phyloP scores from a whole-genome alignment of 305 asterid genomes.

The Andrographis paniculata region DNA sequence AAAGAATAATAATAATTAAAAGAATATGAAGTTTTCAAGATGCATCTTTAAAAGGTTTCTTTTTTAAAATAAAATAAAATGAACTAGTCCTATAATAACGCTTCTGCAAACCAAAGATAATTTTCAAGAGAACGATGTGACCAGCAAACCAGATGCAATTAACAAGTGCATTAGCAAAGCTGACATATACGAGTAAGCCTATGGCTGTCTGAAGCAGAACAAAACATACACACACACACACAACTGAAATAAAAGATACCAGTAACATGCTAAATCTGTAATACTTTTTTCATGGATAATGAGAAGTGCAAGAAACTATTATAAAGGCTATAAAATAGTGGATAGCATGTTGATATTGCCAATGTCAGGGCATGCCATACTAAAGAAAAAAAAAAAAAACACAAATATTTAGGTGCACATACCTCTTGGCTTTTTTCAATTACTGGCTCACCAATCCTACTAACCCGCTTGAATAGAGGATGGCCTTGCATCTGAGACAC shows the following conservation, averaged over 20 bases:
- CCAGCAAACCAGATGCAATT: background rate
- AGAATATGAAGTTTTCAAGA: background rate
- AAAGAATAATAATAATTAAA: background rate
- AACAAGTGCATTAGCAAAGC: background rate
- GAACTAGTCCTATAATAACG: too few species aligned
- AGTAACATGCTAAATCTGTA: background rate
- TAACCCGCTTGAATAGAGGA: conserved; percentile 57
- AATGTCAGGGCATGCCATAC: background rate
- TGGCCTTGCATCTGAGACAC: conserved; percentile 70
- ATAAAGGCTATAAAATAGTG: background rate
- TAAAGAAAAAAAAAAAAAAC: background rate
- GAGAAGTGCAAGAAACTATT: background rate
- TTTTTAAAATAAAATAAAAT: too few species aligned
- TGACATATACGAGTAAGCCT: too few species aligned
- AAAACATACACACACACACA: too few species aligned
- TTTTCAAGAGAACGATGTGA: too few species aligned
- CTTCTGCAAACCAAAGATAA: too few species aligned
- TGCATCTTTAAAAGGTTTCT: too few species aligned
- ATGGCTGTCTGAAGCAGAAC: too few species aligned
- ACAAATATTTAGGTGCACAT: conserved; percentile 14
- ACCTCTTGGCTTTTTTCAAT: conserved; percentile 89
- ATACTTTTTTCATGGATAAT: background rate
- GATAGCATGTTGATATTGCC: background rate
- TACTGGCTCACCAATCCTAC: conserved; percentile 79
- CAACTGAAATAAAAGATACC: too few species aligned